Conservation (phyloP, 371 early-diverging fungal genomes). For the Dipsacomyces acuminosporus region DNA sequence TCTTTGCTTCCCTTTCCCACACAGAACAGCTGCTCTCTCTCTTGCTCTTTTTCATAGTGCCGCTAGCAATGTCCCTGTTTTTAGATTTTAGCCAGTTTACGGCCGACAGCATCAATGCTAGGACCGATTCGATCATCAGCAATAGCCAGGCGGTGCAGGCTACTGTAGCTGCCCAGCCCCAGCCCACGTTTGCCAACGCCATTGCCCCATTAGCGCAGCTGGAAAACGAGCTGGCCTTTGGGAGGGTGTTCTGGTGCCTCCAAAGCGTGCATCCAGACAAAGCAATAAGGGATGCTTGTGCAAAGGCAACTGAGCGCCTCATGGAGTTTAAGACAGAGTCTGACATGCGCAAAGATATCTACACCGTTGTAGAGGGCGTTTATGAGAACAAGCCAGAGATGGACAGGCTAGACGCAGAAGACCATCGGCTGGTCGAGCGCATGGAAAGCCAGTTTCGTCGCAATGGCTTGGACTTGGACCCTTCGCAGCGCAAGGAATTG, state of each 20-base stretch:
- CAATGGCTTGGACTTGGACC: conserved; percentile 58
- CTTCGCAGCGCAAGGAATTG: conserved; percentile 53
- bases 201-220: conserved; percentile 50
- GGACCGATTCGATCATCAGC: neutral
- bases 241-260: conserved; percentile 48
- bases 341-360: conserved; percentile 62
- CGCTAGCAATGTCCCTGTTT: too few relatives aligned
- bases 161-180: conserved; percentile 1
- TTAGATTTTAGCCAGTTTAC: neutral
- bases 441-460: conserved; percentile 52
- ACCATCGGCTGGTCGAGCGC: conserved; percentile 54
- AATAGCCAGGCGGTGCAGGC: neutral
- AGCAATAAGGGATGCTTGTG: conserved; percentile 58
- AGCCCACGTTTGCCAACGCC: conserved; percentile 51
- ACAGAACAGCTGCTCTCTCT: too few relatives aligned
- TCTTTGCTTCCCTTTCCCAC: too few relatives aligned
- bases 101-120: neutral
- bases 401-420: conserved; percentile 50
- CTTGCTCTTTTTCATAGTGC: too few relatives aligned
- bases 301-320: conserved; percentile 49
- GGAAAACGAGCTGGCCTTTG: conserved; percentile 47
- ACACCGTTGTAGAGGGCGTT: conserved; percentile 50
- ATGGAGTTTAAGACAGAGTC: conserved; percentile 58
- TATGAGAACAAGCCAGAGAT: conserved; percentile 50
- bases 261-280: conserved; percentile 56